Percentiles rank a stretch among this genome's conserved stretches.
Conservation (phyloP, 176 grass and related monocot species). For the Juncus effusus region DNA sequence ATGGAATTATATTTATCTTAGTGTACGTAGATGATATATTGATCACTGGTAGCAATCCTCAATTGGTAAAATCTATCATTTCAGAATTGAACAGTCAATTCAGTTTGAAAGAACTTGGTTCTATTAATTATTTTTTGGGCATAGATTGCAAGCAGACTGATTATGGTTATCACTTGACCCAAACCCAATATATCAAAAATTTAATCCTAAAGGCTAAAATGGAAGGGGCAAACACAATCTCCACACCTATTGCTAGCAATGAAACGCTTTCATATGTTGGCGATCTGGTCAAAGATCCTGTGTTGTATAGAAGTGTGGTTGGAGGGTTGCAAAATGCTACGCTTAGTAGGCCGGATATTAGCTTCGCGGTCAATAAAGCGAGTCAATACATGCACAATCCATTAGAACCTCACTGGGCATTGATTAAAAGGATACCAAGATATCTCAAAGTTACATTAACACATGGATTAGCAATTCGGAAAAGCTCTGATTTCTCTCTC, state of each 20-base stretch:
- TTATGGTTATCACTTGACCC: background rate
- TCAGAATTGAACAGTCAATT: background rate
- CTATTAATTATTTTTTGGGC: background rate
- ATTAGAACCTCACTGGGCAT: too few species aligned
- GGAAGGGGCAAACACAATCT: too few species aligned
- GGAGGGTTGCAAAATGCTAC: background rate
- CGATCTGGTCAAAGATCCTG: too few species aligned
- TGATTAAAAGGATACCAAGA: background rate
- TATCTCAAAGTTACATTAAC: background rate
- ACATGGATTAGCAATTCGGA: background rate
- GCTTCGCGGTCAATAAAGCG: background rate
- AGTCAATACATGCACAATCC: background rate
- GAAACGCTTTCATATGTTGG: too few species aligned
- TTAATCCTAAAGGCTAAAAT: too few species aligned
- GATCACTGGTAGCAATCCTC: background rate
- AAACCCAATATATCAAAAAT: too few species aligned
- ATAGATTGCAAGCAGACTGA: background rate
- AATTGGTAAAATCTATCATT: too few species aligned
- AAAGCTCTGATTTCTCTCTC: background rate
- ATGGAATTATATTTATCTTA: background rate
- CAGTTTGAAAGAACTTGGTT: background rate
- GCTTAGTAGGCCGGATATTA: background rate
- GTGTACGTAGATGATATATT: constrained; percentile 6
- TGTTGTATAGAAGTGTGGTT: too few species aligned
- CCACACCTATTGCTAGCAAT: too few species aligned